Base-by-base conservation (phyloP, 257 asterid genomes). In the Solanum chilense region DNA sequence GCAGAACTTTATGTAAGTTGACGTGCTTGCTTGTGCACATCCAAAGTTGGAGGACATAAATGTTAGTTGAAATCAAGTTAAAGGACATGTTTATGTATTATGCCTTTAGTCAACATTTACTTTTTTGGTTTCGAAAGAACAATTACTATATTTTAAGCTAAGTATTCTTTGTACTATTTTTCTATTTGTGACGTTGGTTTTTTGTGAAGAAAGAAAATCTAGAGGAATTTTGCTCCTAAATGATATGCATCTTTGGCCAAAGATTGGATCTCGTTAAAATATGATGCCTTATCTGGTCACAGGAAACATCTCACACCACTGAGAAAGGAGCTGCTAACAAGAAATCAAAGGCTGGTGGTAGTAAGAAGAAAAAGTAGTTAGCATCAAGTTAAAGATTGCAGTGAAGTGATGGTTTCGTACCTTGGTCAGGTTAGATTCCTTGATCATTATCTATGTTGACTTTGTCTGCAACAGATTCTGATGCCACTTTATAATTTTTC, bases 271-370 rank as follows among this genome's bases (percentile, higher is more conserved):
- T 83, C 45, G 41, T 74, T 12, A 60, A 12, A 64, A 73, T 74
- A 58, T 21, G 9, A 88, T 83, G 69, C 42, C 86, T 60, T 88
- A 81, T 89, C 80, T 70, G 78, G 80, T 87, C 82, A 45, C 96
- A 96, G 99, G 98, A 94, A 84, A 86, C 95, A 45, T 69, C 91
- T 12, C 94, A 88, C 83, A 93, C 92, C 82, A 70, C 85, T 69
- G 94, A 88, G 62, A 95, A 96, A 92, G 96, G 93, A 91, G 80
- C 91, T 37, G 91, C 90, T 78, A 94, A 91, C 93, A 97, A 95
- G 88, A 95, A 95, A 92, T 33, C 90, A 15, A 97, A 97, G 93
- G 89, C 90, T 80, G 93, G 91, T 14, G 87, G 89, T 31, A 93
- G 91, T 39, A 92, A 86, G 94, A 96, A 92, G 93, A 96, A 86